phyloP scores from a whole-genome alignment of 805 yeast genomes.

The Ogataea saltuana region DNA sequence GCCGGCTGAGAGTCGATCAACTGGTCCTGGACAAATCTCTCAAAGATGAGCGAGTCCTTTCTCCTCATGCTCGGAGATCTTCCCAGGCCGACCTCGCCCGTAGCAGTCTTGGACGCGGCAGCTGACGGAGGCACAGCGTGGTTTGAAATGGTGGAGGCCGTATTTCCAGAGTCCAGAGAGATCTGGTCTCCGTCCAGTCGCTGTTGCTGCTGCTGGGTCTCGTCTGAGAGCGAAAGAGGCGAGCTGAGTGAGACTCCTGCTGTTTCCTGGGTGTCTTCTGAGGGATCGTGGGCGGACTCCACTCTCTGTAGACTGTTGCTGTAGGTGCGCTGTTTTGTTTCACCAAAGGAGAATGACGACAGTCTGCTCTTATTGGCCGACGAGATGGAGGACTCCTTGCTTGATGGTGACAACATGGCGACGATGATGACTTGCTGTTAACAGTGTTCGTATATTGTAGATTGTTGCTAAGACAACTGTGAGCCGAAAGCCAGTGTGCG shows the following conservation, averaged over 20 bases:
- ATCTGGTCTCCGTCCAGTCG: slow-evolving; percentile 23
- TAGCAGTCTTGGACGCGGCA: no score
- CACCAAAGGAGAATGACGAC: slow-evolving; percentile 18
- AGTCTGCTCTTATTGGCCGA: slow-evolving; percentile 15
- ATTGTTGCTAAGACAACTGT: background rate
- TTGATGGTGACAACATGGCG: slow-evolving; percentile 28
- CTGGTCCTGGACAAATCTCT: slow-evolving; percentile 66
- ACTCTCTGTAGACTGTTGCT: slow-evolving; percentile 11
- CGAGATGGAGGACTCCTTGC: slow-evolving; percentile 22
- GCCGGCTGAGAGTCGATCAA: slow-evolving; percentile 33
- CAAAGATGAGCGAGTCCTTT: slow-evolving; percentile 56
- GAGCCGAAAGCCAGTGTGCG: no score
- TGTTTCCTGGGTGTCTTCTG: slow-evolving; percentile 10
- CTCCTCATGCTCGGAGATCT: slow-evolving; percentile 16
- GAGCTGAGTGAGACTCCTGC: slow-evolving; percentile 15
- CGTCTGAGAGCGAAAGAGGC: slow-evolving; percentile 26
- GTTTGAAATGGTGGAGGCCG: slow-evolving; percentile 11
- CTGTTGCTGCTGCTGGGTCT: slow-evolving; percentile 11
- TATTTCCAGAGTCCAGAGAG: slow-evolving; percentile 20
- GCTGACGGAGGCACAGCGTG: slow-evolving; percentile 10
- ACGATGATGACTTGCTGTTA: background rate
- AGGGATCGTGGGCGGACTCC: slow-evolving; percentile 22
- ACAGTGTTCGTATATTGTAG: background rate
- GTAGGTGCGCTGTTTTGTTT: slow-evolving; percentile 1
- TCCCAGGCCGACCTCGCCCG: no score